Percentiles rank a stretch among this genome's conserved stretches.
Evolutionary conservation across 305 asterid genomes (phyloP).

Genomic region (Fraxinus greggii): DNA sequence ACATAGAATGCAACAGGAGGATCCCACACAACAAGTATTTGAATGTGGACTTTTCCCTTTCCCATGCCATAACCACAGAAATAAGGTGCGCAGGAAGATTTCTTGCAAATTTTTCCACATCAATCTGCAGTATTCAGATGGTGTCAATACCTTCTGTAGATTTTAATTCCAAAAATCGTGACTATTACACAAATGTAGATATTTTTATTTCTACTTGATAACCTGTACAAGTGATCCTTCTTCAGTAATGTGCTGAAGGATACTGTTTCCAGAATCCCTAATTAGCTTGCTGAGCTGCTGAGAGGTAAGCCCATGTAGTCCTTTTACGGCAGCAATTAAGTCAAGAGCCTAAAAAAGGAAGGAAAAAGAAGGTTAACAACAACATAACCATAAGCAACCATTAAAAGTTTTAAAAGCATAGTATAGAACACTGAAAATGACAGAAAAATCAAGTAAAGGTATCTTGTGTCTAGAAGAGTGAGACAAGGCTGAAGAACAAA

Average conservation of each 20-base stretch:
- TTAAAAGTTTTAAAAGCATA: constrained; percentile 2
- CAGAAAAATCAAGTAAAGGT: background rate
- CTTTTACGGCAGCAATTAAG: constrained; percentile 78
- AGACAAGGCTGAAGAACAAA: constrained; percentile 8
- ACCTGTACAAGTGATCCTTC: constrained; percentile 79
- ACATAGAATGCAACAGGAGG: constrained; percentile 79
- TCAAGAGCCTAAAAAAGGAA: constrained; percentile 61
- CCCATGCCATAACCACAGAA: constrained; percentile 75
- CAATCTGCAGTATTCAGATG: constrained; percentile 60
- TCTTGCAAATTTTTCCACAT: constrained; percentile 75
- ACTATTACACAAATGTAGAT: constrained; percentile 10
- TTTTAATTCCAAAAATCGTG: constrained; percentile 8
- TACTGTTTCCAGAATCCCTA: constrained; percentile 71
- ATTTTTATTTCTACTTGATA: constrained; percentile 17
- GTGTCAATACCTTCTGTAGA: constrained; percentile 19
- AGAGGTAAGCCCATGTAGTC: constrained; percentile 76
- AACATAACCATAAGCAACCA: constrained; percentile 22
- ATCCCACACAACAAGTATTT: constrained; percentile 87
- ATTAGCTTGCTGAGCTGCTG: constrained; percentile 78
- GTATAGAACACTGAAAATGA: constrained; percentile 9
- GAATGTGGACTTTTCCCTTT: constrained; percentile 64
- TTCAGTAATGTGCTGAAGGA: constrained; percentile 49
- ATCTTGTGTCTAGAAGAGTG: background rate
- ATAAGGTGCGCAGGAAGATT: constrained; percentile 85
- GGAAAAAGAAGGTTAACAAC: background rate